Evolutionary conservation across 768 basidiomycete genomes (phyloP), one percentile per base, ranked within the genome.

Genomic region (Jaapia argillacea): DNA sequence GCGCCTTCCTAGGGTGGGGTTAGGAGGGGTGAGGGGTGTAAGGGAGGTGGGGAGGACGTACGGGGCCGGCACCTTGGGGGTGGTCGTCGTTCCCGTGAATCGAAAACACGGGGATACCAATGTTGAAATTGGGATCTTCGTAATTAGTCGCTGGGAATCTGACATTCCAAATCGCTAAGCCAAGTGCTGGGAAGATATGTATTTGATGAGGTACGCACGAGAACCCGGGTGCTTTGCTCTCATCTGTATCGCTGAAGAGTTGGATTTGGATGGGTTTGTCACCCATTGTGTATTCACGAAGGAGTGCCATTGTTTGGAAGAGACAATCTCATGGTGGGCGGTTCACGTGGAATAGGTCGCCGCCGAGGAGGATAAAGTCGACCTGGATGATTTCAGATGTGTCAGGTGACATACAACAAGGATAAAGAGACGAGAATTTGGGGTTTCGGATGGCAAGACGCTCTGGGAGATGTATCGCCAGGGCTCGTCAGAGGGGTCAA

Each of bases 11-110:
- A 49, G 6, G 38, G 14, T 25, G 16, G 13, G 7, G 3, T 42
- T 7, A 49, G 28, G 44, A 31, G 27, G 28, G 4, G 4, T 40
- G 24, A 7, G 10, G 44, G 5, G 80, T 81, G 41, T 91, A 84
- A 21, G 40, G 40, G 21, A 24, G 6, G 7, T 6, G 18, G 40
- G 10, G 20, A 41, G 7, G 7, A 64, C 87, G 48, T 54, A 91
- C 92, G 6, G 85, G 72, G 3, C 93, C 92, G 18, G 91, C 83
- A 16, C 96, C 96, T 64, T 98, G 96, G 25, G 96, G 96, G 54
- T 99, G 96, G 56, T 99, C 96, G 61, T 99, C 96, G 57, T 99
- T 99, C 35, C 96, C 96, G 55, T 99, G 96, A 41, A 99, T 98
- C 0, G 94, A 97, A 64, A 99, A 99, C 24, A 98, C 86, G 3